phyloP scores from a whole-genome alignment of 371 early-diverging fungal genomes.

The Mucor racemosus region DNA sequence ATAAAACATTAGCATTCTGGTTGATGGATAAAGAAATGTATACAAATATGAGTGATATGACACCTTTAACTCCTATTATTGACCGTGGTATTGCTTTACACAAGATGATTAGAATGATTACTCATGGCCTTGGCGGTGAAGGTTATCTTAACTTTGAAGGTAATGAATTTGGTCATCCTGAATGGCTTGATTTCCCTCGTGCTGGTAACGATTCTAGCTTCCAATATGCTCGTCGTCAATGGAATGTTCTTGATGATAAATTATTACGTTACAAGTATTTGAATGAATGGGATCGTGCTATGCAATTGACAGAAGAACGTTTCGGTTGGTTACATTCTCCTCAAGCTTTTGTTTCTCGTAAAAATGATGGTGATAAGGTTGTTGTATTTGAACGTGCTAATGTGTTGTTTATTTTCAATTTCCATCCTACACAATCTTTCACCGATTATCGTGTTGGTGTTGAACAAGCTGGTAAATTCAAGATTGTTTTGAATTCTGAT shows the following conservation, averaged over 20 bases:
- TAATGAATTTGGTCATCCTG: constrained; percentile 98
- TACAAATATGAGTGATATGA: constrained; percentile 86
- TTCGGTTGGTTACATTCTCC: constrained; percentile 73
- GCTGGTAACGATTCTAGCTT: constrained; percentile 90
- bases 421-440: constrained; percentile 87
- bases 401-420: constrained; percentile 92
- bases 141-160: constrained; percentile 97
- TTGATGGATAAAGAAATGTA: constrained; percentile 99
- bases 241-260: constrained; percentile 86
- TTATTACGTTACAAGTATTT: constrained; percentile 91
- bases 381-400: constrained; percentile 91
- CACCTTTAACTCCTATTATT: constrained; percentile 84
- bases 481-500: constrained; percentile 82
- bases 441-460: constrained; percentile 88
- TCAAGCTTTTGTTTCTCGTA: constrained; percentile 84
- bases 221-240: constrained; percentile 95
- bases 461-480: constrained; percentile 70
- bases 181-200: constrained; percentile 98
- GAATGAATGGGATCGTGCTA: constrained; percentile 86
- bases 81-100: constrained; percentile 94
- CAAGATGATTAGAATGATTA: constrained; percentile 91
- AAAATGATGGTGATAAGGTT: constrained; percentile 92
- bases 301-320: constrained; percentile 76
- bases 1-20: constrained; percentile 98
- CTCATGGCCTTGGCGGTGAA: constrained; percentile 91